These are phyloP conservation scores for Lasiodiplodia theobromae DNA, from an alignment of 2,329 filamentous ascomycete genomes.

Conservation along the genomic window DNA sequence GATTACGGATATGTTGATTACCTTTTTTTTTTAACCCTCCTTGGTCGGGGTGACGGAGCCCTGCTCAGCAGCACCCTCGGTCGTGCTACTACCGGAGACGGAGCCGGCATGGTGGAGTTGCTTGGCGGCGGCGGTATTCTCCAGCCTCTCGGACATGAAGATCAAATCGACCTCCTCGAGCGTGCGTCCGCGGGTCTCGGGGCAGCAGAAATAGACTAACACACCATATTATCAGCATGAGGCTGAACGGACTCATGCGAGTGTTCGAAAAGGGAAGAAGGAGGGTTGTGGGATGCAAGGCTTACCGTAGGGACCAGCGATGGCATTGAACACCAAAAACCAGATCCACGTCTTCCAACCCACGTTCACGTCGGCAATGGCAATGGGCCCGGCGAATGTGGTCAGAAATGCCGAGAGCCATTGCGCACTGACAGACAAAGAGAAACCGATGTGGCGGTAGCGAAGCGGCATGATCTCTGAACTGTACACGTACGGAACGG, in stretches of 20 bases:
- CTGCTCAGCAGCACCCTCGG: not conserved
- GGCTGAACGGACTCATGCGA: not conserved
- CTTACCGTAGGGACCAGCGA: slow-evolving; percentile 41
- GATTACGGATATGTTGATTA: not conserved
- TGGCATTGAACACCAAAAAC: slow-evolving; percentile 43
- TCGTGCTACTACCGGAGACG: not conserved
- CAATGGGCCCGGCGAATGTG: slow-evolving; percentile 46
- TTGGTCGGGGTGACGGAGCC: slow-evolving; percentile 1
- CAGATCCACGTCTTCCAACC: slow-evolving; percentile 47
- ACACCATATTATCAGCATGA: not conserved
- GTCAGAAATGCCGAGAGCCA: slow-evolving; percentile 48
- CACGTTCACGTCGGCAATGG: slow-evolving; percentile 36
- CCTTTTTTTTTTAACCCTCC: slow-evolving; percentile 6
- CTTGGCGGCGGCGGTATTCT: slow-evolving; percentile 24
- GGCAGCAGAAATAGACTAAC: slow-evolving; percentile 39
- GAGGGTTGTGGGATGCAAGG: no score
- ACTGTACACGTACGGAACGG: slow-evolving; percentile 41
- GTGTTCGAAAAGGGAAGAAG: not conserved
- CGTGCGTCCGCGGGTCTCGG: slow-evolving; percentile 39
- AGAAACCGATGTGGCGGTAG: slow-evolving; percentile 45
- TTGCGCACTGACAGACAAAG: slow-evolving; percentile 41
- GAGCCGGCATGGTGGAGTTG: slow-evolving; percentile 25
- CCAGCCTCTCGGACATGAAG: slow-evolving; percentile 27
- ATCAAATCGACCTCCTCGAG: slow-evolving; percentile 40
- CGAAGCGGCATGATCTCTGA: slow-evolving; percentile 45